Evolutionary conservation across 345 rosid genomes (phyloP), one percentile per base, ranked within the genome.

Genomic region (Acer saccharum): DNA sequence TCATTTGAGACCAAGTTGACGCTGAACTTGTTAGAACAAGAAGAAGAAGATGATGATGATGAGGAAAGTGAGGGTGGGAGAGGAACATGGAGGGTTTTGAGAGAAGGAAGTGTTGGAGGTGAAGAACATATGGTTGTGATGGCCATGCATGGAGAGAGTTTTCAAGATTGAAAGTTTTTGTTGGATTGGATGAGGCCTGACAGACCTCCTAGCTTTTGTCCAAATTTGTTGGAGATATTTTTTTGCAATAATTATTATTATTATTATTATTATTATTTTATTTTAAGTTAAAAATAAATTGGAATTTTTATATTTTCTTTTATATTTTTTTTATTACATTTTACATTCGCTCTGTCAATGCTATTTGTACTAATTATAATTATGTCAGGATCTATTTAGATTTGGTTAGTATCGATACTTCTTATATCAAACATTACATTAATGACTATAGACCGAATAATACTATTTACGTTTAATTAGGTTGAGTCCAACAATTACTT

Each of bases 91-190:
- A 62, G 77, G 68, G 80, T 27, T 65, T 84, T 87, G 81, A 83
- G 82, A 64, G 81, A 78, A 0, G 87, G 82, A 65, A 81, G 4
- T 58, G 85, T 60, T 48, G 89, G 76, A 76, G 88, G 81, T 69
- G 89, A 83, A 2, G 91, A 80, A 32, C 79, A 82, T 73, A 85
- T 73, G 72, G 78, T 75, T 17, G 87, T 71, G 35, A 84, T 78
- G 70, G 86, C 88, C 70, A 88, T 85, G 67, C 85, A 62, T 32
- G 23, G 23, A 27, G 68, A 21, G 3, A 16, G n/a, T 5, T 8
- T 57, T 57, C 23, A 18, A 17, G 10, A 20, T n/a, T 17, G 46
- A 43, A 43, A 43, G 44, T 20, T 17, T 25, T 27, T 17, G 39
- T 35, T 72, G 72, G 32, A 66, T 54, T 57, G 55, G 65, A 11